phyloP scores from a whole-genome alignment of 495 filamentous ascomycete species.

The Aspergillus carlsbadensis region DNA sequence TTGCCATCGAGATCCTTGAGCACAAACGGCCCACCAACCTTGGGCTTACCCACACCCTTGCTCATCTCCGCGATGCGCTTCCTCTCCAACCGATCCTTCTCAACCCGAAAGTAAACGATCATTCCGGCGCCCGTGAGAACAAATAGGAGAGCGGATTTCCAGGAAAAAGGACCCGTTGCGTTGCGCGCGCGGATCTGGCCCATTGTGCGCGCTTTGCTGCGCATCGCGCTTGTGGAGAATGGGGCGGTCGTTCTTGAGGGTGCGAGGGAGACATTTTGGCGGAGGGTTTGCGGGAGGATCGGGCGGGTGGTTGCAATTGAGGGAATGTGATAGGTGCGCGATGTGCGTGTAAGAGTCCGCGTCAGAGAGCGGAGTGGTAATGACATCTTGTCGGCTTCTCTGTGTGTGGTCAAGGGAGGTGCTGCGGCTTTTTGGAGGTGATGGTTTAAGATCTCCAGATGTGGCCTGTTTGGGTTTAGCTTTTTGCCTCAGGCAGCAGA shows the following conservation, averaged over 20 bases:
- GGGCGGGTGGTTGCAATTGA: slow-evolving; percentile 21
- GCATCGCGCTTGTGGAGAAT: slow-evolving; percentile 36
- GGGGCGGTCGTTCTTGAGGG: slow-evolving; percentile 15
- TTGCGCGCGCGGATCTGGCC: slow-evolving; percentile 43
- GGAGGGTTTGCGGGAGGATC: slow-evolving; percentile 19
- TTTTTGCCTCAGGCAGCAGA: not conserved
- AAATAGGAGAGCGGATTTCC: slow-evolving; percentile 85
- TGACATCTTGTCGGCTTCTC: slow-evolving; percentile 27
- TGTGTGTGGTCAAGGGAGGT: too few relatives aligned
- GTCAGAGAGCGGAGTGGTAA: slow-evolving; percentile 31
- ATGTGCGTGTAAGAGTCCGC: slow-evolving; percentile 28
- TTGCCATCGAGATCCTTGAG: slow-evolving; percentile 80
- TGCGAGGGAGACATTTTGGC: slow-evolving; percentile 19
- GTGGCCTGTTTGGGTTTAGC: slow-evolving; percentile 9
- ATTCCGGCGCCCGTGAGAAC: slow-evolving; percentile 72
- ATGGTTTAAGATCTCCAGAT: slow-evolving; percentile 18
- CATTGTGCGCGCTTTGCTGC: slow-evolving; percentile 38
- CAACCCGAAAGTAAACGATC: slow-evolving; percentile 83
- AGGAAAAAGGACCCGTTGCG: slow-evolving; percentile 72
- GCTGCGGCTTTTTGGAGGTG: slow-evolving; percentile 2
- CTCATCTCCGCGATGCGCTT: slow-evolving; percentile 83
- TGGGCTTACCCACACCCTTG: slow-evolving; percentile 89
- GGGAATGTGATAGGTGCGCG: slow-evolving; percentile 16
- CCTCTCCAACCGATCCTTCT: slow-evolving; percentile 85
- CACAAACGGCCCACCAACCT: slow-evolving; percentile 85